These are phyloP conservation scores for Zygnema circumcarinatum DNA, from an alignment of 139 green algal species.

Conservation along the genomic window DNA sequence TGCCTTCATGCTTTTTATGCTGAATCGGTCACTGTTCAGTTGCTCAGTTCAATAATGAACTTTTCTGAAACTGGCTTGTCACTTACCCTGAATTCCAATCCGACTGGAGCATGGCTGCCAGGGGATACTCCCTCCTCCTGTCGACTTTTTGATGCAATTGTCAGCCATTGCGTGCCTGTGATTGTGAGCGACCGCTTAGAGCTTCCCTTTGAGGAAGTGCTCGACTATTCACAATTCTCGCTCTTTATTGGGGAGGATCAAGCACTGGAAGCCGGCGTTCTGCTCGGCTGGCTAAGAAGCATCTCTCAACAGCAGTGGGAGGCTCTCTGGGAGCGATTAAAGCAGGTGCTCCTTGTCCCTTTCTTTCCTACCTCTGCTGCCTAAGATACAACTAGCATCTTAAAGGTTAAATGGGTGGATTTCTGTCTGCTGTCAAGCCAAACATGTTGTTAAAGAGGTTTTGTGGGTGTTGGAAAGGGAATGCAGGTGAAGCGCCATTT, in stretches of 20 bases:
- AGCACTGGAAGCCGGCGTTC: constrained; percentile 18
- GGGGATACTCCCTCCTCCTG: constrained; percentile 50
- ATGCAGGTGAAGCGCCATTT: constrained; percentile 41
- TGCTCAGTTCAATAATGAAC: no score
- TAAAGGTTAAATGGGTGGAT: not conserved
- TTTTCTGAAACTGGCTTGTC: no score
- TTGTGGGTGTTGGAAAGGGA: not conserved
- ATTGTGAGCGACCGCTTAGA: constrained; percentile 41
- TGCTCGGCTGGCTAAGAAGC: constrained; percentile 4
- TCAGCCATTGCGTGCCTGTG: constrained; percentile 47
- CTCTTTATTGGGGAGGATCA: constrained; percentile 33
- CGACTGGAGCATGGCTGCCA: no score
- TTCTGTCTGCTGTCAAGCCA: not conserved
- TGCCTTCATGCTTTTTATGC: not conserved
- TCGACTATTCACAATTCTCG: constrained; percentile 41
- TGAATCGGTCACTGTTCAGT: no score
- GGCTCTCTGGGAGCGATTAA: constrained; percentile 37
- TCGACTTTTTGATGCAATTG: constrained; percentile 49
- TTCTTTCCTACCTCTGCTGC: not conserved
- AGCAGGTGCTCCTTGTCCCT: constrained; percentile 17
- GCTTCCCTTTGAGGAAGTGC: constrained; percentile 46
- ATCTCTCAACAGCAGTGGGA: constrained; percentile 7
- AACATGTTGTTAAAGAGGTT: no score
- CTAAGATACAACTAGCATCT: not conserved
- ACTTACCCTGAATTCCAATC: no score